Conservation (phyloP, 1,284 basidiomycete species). For the Cerioporus squamosus region DNA sequence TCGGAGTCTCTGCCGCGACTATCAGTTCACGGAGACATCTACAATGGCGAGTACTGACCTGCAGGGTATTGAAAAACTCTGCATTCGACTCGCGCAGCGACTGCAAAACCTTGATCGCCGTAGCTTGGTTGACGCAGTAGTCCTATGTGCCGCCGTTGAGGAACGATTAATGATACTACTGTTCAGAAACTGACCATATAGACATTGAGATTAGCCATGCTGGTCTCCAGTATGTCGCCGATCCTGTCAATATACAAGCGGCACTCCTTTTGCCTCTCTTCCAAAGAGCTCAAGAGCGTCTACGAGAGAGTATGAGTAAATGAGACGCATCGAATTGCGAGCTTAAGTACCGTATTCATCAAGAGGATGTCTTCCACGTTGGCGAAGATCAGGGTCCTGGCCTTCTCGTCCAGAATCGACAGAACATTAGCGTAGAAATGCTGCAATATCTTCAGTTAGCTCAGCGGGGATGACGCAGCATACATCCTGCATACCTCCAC, state of each 20-base stretch:
- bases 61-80: slow-evolving; percentile 67
- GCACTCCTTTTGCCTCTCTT: slow-evolving; percentile 89
- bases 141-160: slow-evolving; percentile 49
- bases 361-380: slow-evolving; percentile 92
- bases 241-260: slow-evolving; percentile 89
- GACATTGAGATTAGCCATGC: slow-evolving; percentile 78
- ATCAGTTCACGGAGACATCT: not conserved
- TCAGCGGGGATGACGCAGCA: not conserved
- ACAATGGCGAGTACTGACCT: slow-evolving; percentile 42
- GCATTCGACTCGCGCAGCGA: slow-evolving; percentile 73
- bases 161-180: not conserved
- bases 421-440: slow-evolving; percentile 86
- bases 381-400: slow-evolving; percentile 85
- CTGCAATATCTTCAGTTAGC: slow-evolving; percentile 33
- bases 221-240: slow-evolving; percentile 80
- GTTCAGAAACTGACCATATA: slow-evolving; percentile 65
- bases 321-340: not conserved
- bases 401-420: slow-evolving; percentile 75
- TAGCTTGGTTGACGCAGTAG: slow-evolving; percentile 91
- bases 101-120: slow-evolving; percentile 80
- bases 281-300: slow-evolving; percentile 84
- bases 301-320: slow-evolving; percentile 33
- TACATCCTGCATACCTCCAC: slow-evolving; percentile 65
- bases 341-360: slow-evolving; percentile 73
- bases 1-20: slow-evolving; percentile 55